Evolutionary conservation across 73 alveolate genomes (phyloP), one percentile per base, ranked within the genome.

Genomic region (Paramecium octaurelia): DNA sequence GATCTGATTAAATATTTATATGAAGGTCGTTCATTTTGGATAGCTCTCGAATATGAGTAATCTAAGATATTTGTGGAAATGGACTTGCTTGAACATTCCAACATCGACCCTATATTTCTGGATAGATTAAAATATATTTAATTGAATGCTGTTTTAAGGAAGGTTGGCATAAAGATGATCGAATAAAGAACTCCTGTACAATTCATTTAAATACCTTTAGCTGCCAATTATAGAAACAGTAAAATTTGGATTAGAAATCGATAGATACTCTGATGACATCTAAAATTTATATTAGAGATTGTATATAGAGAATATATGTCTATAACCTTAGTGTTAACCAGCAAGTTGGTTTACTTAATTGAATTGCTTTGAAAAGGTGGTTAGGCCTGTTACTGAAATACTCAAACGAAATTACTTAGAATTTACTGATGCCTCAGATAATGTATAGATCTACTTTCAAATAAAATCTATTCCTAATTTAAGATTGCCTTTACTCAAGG

Each of bases 401-500:
- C 46, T 68, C 21, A 68, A 68, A 23, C 2, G 84, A 68, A 68
- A 68, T 68, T 68, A 68, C 27, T 68, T 68, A 68, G 84, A 68
- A 8, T 68, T 68, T 68, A 34, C 46, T 31, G 84, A 68, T 68
- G 40, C 16, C 3, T 16, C 40, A 1, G 46, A 68, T 68, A 68
- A 68, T 27, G 21, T 31, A 12, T 27, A 68, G 27, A 68, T 68
- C 46, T 68, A 68, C 27, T 31, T 24, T 31, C 16, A 68, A 68
- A 68, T 68, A 4, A 68, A 68, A 31, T 68, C 40, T 12, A 27
- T 68, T 23, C 46, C 40, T 12, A 34, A 34, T 31, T 23, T 68
- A 68, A 68, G 84, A 68, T 68, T 68, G n/a, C 84, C 84, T 12
- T 68, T 68, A 68, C 50, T 68, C 11, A 68, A 68, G 24, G 84